Evolutionary conservation across 495 filamentous ascomycete genomes (phyloP), one percentile per base, ranked within the genome.

Genomic region (Thermothielavioides terrestris): DNA sequence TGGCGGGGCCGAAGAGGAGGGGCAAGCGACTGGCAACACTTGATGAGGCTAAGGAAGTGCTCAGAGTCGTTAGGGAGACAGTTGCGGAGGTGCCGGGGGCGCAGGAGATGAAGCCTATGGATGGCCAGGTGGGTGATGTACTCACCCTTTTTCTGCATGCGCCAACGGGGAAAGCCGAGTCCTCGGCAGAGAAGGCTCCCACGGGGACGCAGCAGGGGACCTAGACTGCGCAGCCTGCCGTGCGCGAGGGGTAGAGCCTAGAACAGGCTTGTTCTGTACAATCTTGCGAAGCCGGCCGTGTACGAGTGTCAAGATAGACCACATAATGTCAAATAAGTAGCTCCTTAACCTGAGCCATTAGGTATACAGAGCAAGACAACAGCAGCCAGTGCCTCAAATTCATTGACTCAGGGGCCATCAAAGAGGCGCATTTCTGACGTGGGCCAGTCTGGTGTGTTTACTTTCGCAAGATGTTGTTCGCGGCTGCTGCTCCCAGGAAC

Each of bases 1-100:
- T 90, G 46, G 72, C 73, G 47, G 49, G 56, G 23, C 75, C 70
- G 63, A 65, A 58, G 40, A 48, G 52, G 41, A 57, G 54, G 21
- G 50, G 57, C 4, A 62, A 58, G 20, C 53, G 58, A 44, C 31
- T 47, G 32, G 68, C 70, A 0, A 62, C 55, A 1, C 10, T 10
- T 6, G 71, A 72, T 6, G 65, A 75, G 58, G 64, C 56, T 5
- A 42, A 61, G 35, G 61, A 47, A 17, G 52, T 71, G 31, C 9
- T 76, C 6, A 34, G 37, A n/a, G 30, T 20, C 2, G 50, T 80
- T 0, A 49, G 49, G n/a, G 62, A 60, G 30, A 42, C 44, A 4
- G 53, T 68, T 4, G 55, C 35, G 14, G 44, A 53, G 5, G 53
- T 70, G 1, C 57, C 62, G 0, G 71, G 68, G 14, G 57, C 60